Evolutionary conservation across 441 rosid genomes (phyloP).

Genomic region (Gossypium davidsonii): DNA sequence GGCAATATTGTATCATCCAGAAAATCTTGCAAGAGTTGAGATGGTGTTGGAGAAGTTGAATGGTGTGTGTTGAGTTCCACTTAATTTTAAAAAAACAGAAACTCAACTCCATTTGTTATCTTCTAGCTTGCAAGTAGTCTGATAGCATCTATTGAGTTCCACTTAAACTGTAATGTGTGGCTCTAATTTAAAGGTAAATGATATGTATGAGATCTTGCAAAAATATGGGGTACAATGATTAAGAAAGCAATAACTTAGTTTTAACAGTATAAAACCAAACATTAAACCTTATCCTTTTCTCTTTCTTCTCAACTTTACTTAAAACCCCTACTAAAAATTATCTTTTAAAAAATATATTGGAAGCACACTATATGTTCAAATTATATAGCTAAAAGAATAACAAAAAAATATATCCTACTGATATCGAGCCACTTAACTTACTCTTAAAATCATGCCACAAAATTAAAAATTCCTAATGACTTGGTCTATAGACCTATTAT

Average conservation of each 20-base stretch:
- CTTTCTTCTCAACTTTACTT: not conserved
- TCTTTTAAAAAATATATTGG: no score
- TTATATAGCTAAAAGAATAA: no score
- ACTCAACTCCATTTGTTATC: not conserved
- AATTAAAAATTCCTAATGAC: no score
- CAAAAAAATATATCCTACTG: no score
- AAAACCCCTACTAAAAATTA: not conserved
- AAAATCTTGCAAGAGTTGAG: not conserved
- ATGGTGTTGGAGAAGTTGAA: not conserved
- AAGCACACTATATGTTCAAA: no score
- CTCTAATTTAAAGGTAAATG: not conserved
- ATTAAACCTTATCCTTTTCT: not conserved
- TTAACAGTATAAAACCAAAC: not conserved
- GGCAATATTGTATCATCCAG: not conserved
- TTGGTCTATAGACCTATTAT: no score
- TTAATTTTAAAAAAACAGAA: not conserved
- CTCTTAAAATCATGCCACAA: no score
- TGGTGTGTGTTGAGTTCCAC: no score
- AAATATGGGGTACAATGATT: not conserved
- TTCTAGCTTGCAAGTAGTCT: not conserved
- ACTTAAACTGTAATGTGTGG: not conserved
- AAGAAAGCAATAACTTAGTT: not conserved
- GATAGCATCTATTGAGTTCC: not conserved
- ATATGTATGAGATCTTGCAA: constrained; percentile 4
- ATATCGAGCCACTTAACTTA: no score